A percentile compares a stretch with the other conserved stretches of the same genome.
Conservation (phyloP, 1,284 basidiomycete genomes). For the Golubevia sp. region DNA sequence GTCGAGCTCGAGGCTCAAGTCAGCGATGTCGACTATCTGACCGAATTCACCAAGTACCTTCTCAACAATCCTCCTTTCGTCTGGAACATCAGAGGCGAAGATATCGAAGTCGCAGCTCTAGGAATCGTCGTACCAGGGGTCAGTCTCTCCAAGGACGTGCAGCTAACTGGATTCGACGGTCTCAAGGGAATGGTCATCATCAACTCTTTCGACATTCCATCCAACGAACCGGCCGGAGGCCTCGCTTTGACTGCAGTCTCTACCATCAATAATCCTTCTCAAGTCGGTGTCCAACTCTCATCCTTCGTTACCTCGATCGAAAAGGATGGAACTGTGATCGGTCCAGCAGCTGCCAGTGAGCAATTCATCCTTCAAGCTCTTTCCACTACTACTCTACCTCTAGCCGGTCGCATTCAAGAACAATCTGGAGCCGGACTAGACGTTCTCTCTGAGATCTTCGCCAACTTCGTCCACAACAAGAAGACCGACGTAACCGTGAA, state of each 20-base stretch:
- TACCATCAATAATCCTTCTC: slow-evolving; percentile 54
- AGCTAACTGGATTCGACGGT: slow-evolving; percentile 51
- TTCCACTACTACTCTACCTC: slow-evolving; percentile 38
- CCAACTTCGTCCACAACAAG: slow-evolving; percentile 44
- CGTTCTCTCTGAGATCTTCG: slow-evolving; percentile 46
- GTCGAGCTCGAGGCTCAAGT: slow-evolving; percentile 41
- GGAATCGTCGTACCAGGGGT: slow-evolving; percentile 41
- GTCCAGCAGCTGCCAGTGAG: slow-evolving; percentile 37
- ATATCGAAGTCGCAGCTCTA: slow-evolving; percentile 40
- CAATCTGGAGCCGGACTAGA: slow-evolving; percentile 38
- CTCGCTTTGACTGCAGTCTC: slow-evolving; percentile 47
- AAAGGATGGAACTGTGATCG: slow-evolving; percentile 35
- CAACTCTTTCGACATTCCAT: slow-evolving; percentile 54
- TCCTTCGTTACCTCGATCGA: slow-evolving; percentile 42
- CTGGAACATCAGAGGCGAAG: slow-evolving; percentile 49
- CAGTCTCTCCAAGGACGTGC: slow-evolving; percentile 48
- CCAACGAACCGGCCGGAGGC: slow-evolving; percentile 57
- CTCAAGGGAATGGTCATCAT: slow-evolving; percentile 47
- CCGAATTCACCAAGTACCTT: slow-evolving; percentile 43
- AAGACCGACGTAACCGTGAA: slow-evolving; percentile 35
- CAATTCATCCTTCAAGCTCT: slow-evolving; percentile 46
- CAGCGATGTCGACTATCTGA: slow-evolving; percentile 45
- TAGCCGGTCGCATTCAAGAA: slow-evolving; percentile 42
- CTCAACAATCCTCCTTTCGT: slow-evolving; percentile 50
- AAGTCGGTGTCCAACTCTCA: slow-evolving; percentile 54